Conservation (phyloP, 2,329 filamentous ascomycete genomes). For the Xylariaceae sp. region DNA sequence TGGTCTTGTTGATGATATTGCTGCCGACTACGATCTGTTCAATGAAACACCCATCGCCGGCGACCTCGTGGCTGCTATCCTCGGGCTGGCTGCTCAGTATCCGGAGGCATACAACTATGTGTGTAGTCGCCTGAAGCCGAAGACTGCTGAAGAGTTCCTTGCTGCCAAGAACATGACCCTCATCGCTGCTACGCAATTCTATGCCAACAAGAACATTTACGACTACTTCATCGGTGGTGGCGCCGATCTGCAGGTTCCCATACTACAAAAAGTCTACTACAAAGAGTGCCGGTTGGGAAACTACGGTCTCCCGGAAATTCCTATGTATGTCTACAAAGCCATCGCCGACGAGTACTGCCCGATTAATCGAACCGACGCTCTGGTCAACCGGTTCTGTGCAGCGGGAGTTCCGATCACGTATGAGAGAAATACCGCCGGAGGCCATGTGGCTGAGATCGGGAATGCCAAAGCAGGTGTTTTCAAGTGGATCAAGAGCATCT, state of each 20-base stretch:
- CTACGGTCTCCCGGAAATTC: constrained; percentile 42
- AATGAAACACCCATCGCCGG: constrained; percentile 31
- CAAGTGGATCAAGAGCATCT: constrained; percentile 13
- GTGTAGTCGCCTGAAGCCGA: constrained; percentile 25
- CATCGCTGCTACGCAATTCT: constrained; percentile 20
- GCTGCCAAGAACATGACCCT: constrained; percentile 15
- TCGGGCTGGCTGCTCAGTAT: constrained; percentile 30
- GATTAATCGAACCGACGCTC: constrained; percentile 39
- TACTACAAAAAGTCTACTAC: constrained; percentile 24
- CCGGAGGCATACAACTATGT: constrained; percentile 27
- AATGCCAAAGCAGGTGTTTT: constrained; percentile 16
- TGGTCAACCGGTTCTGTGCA: constrained; percentile 40
- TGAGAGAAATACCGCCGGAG: constrained; percentile 40
- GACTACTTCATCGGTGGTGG: constrained; percentile 27
- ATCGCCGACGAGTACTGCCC: constrained; percentile 42
- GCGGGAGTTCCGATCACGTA: constrained; percentile 40
- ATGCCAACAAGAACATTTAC: constrained; percentile 26
- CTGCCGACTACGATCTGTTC: constrained; percentile 24
- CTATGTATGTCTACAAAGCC: constrained; percentile 49
- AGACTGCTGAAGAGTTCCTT: constrained; percentile 31
- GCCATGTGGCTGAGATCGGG: constrained; percentile 33
- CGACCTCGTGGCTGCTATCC: constrained; percentile 30
- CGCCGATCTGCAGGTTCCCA: constrained; percentile 21
- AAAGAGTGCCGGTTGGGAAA: constrained; percentile 28
- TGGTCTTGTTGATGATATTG: constrained; percentile 31